Evolutionary conservation across 495 filamentous ascomycete genomes (phyloP).

Genomic region (Neurospora sp.): DNA sequence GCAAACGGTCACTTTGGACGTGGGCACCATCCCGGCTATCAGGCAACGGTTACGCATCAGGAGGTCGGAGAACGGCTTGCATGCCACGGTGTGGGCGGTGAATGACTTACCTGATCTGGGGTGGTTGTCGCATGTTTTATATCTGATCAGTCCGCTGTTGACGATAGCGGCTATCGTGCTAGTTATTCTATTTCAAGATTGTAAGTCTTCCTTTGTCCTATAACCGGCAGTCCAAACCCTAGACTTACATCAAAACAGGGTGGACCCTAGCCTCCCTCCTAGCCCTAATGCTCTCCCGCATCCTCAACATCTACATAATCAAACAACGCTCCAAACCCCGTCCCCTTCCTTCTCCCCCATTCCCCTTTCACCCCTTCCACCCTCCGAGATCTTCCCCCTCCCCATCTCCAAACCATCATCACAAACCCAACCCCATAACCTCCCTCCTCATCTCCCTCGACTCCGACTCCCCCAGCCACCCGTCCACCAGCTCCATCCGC

Average conservation of each 20-base stretch:
- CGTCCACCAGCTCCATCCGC: conserved; percentile 18
- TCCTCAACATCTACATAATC: conserved; percentile 45
- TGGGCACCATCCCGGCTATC: conserved; percentile 20
- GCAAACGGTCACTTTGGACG: conserved; percentile 36
- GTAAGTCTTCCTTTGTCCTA: conserved; percentile 12
- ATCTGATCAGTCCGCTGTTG: conserved; percentile 32
- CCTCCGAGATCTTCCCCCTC: background rate
- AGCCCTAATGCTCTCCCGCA: conserved; percentile 40
- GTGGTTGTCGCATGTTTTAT: conserved; percentile 33
- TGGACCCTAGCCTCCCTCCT: conserved; percentile 38
- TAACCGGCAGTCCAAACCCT: background rate
- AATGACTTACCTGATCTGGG: conserved; percentile 21
- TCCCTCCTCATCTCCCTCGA: conserved; percentile 18
- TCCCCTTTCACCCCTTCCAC: conserved; percentile 1
- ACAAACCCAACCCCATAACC: background rate
- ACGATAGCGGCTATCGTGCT: conserved; percentile 32
- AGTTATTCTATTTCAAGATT: conserved; percentile 36
- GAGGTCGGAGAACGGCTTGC: conserved; percentile 13
- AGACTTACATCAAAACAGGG: conserved; percentile 13
- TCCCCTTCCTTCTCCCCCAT: background rate
- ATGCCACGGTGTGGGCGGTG: conserved; percentile 21
- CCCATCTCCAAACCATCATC: background rate
- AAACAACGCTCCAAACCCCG: conserved; percentile 31
- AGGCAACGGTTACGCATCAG: conserved; percentile 9
- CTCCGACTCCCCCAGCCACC: conserved; percentile 8